Evolutionary conservation across 208 protist species (phyloP), one percentile per base, ranked within the genome.

Genomic region (Tetramitus jugosus): DNA sequence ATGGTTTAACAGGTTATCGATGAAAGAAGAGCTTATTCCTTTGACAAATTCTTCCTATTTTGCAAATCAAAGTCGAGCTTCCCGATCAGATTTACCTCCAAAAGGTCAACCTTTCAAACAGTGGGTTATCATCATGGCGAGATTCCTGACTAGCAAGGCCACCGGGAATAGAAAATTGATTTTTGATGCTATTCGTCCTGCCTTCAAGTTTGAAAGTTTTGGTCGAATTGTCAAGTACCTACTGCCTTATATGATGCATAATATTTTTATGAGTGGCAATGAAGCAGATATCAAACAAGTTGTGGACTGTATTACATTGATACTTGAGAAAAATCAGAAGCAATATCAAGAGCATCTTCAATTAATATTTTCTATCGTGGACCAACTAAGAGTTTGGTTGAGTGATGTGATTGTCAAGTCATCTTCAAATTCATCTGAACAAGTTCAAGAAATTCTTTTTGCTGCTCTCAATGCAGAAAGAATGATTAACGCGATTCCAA

Each of bases 181-280:
- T n/a, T n/a, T n/a, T n/a, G n/a, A n/a, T n/a, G n/a, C n/a, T n/a
- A n/a, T n/a, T n/a, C n/a, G n/a, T n/a, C n/a, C n/a, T n/a, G n/a
- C n/a, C n/a, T n/a, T n/a, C n/a, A n/a, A n/a, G n/a, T n/a, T n/a
- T n/a, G n/a, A n/a, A n/a, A n/a, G n/a, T n/a, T n/a, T n/a, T n/a
- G n/a, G n/a, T n/a, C n/a, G n/a, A n/a, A 29, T 81, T 33, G 68
- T 45, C 4, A 46, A 78, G 35, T 79, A 78, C 26, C 8, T 82
- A 39, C 65, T 82, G 35, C 79, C 79, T 0, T 82, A 82, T 69
- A 23, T 82, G n/a, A 78, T 82, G 0, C 78, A 81, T 29, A 81
- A 82, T 35, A 52, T 80, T 40, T 7, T 60, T 39, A 65, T 82
- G 8, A 39, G 17, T 45, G 79, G 79, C 31, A 2, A 31, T 35